Evolutionary conservation across 805 yeast species (phyloP).

Genomic region (Pichia paraexigua): DNA sequence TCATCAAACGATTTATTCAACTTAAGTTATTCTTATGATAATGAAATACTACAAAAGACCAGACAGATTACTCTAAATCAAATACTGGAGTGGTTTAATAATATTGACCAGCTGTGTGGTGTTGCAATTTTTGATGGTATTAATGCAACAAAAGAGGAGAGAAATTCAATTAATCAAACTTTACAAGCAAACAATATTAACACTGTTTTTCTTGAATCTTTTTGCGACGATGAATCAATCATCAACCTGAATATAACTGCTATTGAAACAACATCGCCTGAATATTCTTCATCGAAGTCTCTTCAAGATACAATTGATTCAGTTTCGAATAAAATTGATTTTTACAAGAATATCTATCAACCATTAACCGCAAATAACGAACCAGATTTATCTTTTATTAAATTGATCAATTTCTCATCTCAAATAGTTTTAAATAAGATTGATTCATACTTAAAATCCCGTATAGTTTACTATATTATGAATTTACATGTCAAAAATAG

Average conservation of each 20-base stretch:
- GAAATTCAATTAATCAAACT: slow-evolving; percentile 50
- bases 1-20: slow-evolving; percentile 63
- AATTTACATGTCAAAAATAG: slow-evolving; percentile 90
- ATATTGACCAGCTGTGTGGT: slow-evolving; percentile 54
- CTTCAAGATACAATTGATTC: slow-evolving; percentile 68
- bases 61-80: slow-evolving; percentile 65
- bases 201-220: slow-evolving; percentile 88
- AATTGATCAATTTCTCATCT: slow-evolving; percentile 77
- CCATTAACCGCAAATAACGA: slow-evolving; percentile 57
- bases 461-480: slow-evolving; percentile 94
- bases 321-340: slow-evolving; percentile 62
- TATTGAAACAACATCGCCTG: slow-evolving; percentile 62
- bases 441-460: slow-evolving; percentile 79
- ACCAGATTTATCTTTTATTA: slow-evolving; percentile 70
- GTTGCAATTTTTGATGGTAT: slow-evolving; percentile 95
- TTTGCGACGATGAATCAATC: slow-evolving; percentile 76
- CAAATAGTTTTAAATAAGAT: slow-evolving; percentile 85
- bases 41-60: slow-evolving; percentile 58
- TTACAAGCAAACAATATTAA: slow-evolving; percentile 61
- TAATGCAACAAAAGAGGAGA: slow-evolving; percentile 68
- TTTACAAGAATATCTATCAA: slow-evolving; percentile 70
- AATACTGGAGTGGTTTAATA: slow-evolving; percentile 79
- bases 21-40: slow-evolving; percentile 37
- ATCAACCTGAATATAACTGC: slow-evolving; percentile 63
- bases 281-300: slow-evolving; percentile 65